phyloP scores from a whole-genome alignment of 768 basidiomycete genomes.

The Leccinum barrowsii region DNA sequence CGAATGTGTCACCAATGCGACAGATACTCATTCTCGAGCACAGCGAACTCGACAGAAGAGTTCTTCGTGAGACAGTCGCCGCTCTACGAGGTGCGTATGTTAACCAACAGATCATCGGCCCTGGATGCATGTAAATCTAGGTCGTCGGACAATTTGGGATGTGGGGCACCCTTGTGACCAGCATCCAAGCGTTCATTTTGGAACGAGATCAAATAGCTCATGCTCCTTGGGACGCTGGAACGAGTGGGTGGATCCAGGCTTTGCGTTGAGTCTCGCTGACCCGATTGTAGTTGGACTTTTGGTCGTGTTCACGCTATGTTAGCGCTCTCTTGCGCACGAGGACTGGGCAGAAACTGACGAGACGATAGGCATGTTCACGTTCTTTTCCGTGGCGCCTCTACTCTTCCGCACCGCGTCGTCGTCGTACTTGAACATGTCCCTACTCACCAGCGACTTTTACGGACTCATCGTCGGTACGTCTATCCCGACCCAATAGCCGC shows the following conservation, averaged over 20 bases:
- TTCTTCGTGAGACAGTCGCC: constrained; percentile 79
- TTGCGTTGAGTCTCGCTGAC: constrained; percentile 35
- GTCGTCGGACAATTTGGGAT: constrained; percentile 84
- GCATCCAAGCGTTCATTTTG: constrained; percentile 67
- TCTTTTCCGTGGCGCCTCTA: constrained; percentile 81
- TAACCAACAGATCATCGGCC: not conserved
- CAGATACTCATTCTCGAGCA: constrained; percentile 2
- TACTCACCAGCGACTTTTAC: constrained; percentile 87
- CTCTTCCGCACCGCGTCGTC: constrained; percentile 83
- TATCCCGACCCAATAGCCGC: not conserved
- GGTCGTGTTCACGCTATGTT: constrained; percentile 41
- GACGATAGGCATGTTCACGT: constrained; percentile 61
- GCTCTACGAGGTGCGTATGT: constrained; percentile 59
- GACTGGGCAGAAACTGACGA: not conserved
- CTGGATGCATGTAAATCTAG: constrained; percentile 23
- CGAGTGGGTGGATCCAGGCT: constrained; percentile 41
- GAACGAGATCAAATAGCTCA: constrained; percentile 62
- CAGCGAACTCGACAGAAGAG: constrained; percentile 87
- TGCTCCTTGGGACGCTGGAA: constrained; percentile 68
- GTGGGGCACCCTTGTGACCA: constrained; percentile 76
- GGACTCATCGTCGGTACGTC: constrained; percentile 68
- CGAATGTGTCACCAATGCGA: not conserved
- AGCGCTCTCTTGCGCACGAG: not conserved
- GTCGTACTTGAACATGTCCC: constrained; percentile 77
- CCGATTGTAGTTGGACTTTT: constrained; percentile 43